Evolutionary conservation across 768 basidiomycete species (phyloP), one percentile per base, ranked within the genome.

Genomic region (Lepiota subincarnata): DNA sequence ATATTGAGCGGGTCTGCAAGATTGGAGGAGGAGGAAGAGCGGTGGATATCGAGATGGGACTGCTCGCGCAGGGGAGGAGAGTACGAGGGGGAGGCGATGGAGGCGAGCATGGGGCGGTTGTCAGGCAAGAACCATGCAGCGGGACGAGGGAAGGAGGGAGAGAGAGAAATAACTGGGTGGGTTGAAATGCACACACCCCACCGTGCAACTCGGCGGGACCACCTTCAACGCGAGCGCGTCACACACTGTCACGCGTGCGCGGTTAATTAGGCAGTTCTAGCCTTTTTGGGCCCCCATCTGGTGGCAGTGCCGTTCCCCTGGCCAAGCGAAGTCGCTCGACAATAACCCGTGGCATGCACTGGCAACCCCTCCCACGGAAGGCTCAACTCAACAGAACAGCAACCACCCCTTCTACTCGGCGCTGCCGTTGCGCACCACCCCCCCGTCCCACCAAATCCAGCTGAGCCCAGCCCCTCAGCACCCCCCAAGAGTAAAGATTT

Each of bases 11-110:
- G 50, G 20, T 72, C 71, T 22, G 62, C 51, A 19, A 53, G 38
- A 40, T 64, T 53, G 42, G 40, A 59, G 11, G 24, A 35, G 14
- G 38, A 31, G 24, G 48, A 52, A 20, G 61, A 47, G 20, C 58
- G 57, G 4, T 68, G 70, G 22, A 70, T 53, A 53, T 72, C 65
- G 49, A 67, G 57, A 57, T 70, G 70, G 48, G 72, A 71, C 46
- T 69, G 71, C 53, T 72, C 71, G 60, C 67, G 68, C 26, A 63
- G 63, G 41, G 70, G 68, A 55, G 68, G 53, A 14, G 51, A 1
- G 16, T 35, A 19, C 3, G 43, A 26, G 53, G 65, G 59, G 48
- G 61, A 52, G 24, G 59, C 57, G 31, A 62, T 57, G 46, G 65
- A 57, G 55, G 67, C 61, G 54, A 68, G 62, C 65, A 65, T 66